A percentile compares a stretch with the other conserved stretches of the same genome.
phyloP scores from a whole-genome alignment of 1,284 basidiomycete species.

The Tilletia setariae region DNA sequence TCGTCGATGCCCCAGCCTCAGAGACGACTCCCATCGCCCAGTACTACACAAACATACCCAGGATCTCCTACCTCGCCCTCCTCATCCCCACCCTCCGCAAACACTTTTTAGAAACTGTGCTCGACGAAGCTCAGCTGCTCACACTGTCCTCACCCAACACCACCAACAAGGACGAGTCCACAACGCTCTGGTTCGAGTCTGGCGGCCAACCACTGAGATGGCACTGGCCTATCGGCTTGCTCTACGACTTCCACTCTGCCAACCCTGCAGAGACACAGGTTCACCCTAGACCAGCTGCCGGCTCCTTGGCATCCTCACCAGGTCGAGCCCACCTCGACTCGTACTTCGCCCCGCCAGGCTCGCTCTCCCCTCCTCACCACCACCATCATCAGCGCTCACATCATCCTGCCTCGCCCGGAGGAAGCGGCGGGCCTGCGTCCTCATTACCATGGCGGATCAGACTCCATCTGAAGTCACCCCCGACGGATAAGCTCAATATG shows the following conservation, averaged over 20 bases:
- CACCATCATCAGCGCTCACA: neutral
- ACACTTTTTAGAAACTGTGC: slow-evolving; percentile 33
- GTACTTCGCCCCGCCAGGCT: neutral
- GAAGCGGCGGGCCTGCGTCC: neutral
- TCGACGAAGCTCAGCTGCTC: slow-evolving; percentile 28
- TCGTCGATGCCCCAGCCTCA: slow-evolving; percentile 3
- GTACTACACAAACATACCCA: slow-evolving; percentile 37
- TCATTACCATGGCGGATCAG: slow-evolving; percentile 35
- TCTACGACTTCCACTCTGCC: slow-evolving; percentile 40
- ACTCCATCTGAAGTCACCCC: slow-evolving; percentile 36
- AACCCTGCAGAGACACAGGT: slow-evolving; percentile 27
- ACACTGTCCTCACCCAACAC: neutral
- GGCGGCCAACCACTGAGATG: slow-evolving; percentile 40
- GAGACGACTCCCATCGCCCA: slow-evolving; percentile 11
- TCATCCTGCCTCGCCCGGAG: neutral
- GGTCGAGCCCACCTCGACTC: slow-evolving; percentile 2
- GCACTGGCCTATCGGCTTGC: slow-evolving; percentile 48
- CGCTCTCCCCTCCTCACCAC: neutral
- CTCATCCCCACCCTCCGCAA: slow-evolving; percentile 33
- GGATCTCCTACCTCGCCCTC: slow-evolving; percentile 42
- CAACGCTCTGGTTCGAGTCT: slow-evolving; percentile 37
- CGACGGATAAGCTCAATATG: slow-evolving; percentile 33
- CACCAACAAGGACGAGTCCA: slow-evolving; percentile 28
- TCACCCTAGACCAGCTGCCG: slow-evolving; percentile 16
- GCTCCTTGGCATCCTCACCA: neutral